Percentiles rank a stretch among this genome's conserved stretches.
phyloP scores from a whole-genome alignment of 345 rosid species.

The Salix suchowensis region DNA sequence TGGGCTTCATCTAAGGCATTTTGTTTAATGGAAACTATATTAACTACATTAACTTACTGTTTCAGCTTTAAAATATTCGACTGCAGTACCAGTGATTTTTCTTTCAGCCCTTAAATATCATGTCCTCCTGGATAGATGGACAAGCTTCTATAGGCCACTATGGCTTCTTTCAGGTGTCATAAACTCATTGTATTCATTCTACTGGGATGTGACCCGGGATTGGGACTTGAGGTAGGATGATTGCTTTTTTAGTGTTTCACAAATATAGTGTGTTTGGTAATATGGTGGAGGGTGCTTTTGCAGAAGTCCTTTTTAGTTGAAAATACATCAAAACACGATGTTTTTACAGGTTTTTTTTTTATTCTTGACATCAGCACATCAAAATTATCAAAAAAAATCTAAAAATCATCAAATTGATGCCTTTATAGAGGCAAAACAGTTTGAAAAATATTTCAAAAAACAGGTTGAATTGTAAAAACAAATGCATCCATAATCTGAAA shows the following conservation, averaged over 20 bases:
- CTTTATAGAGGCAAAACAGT: no score
- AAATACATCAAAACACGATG: no score
- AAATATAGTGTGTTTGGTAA: no score
- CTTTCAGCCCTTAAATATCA: constrained; percentile 93
- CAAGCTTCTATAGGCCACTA: constrained; percentile 68
- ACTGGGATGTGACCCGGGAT: constrained; percentile 91
- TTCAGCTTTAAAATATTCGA: constrained; percentile 86
- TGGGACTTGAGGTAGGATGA: constrained; percentile 85
- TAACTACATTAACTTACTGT: constrained; percentile 31
- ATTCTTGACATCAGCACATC: no score
- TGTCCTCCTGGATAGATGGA: constrained; percentile 74
- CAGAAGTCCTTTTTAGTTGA: no score
- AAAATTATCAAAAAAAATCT: no score
- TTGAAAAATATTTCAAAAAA: no score
- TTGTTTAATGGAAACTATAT: constrained; percentile 6
- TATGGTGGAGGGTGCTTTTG: no score
- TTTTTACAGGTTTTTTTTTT: no score
- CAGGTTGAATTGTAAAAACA: no score
- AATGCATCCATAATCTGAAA: not conserved
- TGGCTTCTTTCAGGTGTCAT: constrained; percentile 84
- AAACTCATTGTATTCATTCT: constrained; percentile 83
- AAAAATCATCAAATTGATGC: no score
- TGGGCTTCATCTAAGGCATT: not conserved
- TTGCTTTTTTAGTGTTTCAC: constrained; percentile 2
- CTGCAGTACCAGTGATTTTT: constrained; percentile 91